These are phyloP conservation scores for Rhodosporidiobolus sp. DNA, from an alignment of 768 basidiomycete genomes.

Conservation along the genomic window DNA sequence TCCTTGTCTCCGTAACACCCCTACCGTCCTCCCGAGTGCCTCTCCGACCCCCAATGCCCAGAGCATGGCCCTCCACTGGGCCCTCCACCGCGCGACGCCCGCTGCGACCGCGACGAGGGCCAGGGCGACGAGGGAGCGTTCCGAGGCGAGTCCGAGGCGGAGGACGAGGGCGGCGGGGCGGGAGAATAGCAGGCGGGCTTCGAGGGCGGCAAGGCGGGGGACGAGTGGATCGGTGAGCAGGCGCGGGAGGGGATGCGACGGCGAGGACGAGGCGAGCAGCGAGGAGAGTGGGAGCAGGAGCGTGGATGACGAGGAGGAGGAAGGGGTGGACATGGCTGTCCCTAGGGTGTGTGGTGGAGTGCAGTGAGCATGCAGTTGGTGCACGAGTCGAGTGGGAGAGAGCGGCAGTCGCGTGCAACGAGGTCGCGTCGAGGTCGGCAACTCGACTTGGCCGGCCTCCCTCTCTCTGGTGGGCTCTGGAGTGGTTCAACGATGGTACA, in stretches of 20 bases:
- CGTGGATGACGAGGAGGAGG: not conserved
- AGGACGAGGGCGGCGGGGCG: not conserved
- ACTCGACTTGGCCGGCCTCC: too few species aligned
- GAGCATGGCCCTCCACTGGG: constrained; percentile 20
- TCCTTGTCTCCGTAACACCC: not conserved
- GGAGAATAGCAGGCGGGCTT: constrained; percentile 6
- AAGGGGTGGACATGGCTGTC: not conserved
- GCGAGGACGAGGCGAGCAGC: not conserved
- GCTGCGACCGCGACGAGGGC: not conserved
- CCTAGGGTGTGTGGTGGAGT: too few species aligned
- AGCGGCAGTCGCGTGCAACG: too few species aligned
- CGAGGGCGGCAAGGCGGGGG: not conserved
- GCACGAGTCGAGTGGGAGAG: too few species aligned
- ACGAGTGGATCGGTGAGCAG: constrained; percentile 14
- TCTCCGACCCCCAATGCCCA: constrained; percentile 18
- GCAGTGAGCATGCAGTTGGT: too few species aligned
- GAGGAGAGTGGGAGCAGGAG: constrained; percentile 8
- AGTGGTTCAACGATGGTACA: too few species aligned
- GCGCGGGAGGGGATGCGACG: constrained; percentile 15
- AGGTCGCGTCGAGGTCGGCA: too few species aligned
- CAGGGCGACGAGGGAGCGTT: constrained; percentile 1
- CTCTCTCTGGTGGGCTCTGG: too few species aligned
- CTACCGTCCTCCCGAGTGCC: constrained; percentile 12
- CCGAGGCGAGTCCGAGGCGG: constrained; percentile 8
- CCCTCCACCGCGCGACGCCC: not conserved